These are phyloP conservation scores for Tolypocladium nubicola DNA, from an alignment of 2,329 filamentous ascomycete species.

Conservation along the genomic window DNA sequence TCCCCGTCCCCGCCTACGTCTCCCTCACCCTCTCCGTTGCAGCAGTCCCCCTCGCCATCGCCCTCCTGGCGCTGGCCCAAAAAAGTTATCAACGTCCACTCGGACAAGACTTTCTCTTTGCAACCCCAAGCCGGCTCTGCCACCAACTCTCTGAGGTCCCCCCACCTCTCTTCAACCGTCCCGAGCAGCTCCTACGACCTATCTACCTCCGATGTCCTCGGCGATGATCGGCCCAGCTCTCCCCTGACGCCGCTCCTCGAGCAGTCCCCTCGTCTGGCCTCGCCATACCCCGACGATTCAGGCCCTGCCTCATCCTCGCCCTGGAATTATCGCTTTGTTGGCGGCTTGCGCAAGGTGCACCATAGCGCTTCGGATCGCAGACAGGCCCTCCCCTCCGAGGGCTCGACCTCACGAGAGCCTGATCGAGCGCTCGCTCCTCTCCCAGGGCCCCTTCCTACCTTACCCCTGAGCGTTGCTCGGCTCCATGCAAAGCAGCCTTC, in stretches of 20 bases:
- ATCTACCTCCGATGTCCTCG: constrained; percentile 34
- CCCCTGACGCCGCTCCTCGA: constrained; percentile 38
- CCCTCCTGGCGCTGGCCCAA: constrained; percentile 13
- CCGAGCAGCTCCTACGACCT: constrained; percentile 38
- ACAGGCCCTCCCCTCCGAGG: background rate
- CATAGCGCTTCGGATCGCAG: constrained; percentile 6
- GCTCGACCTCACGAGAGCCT: background rate
- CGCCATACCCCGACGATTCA: background rate
- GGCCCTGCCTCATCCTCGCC: constrained; percentile 22
- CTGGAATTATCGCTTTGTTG: constrained; percentile 44
- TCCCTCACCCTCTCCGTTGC: constrained; percentile 1
- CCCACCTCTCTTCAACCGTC: constrained; percentile 32
- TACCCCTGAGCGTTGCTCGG: background rate
- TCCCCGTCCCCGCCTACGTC: constrained; percentile 3
- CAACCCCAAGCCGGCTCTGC: constrained; percentile 21
- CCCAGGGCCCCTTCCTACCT: background rate
- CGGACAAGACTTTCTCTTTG: constrained; percentile 50
- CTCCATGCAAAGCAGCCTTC: constrained; percentile 13
- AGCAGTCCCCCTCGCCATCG: constrained; percentile 13
- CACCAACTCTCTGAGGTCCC: constrained; percentile 24
- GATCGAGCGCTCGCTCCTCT: background rate
- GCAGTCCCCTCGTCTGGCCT: constrained; percentile 9
- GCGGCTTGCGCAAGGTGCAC: constrained; percentile 42
- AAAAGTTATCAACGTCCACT: constrained; percentile 37
- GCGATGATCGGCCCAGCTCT: constrained; percentile 36